These are phyloP conservation scores for Coelastrella sp. DNA, from an alignment of 139 green algal genomes.

Conservation along the genomic window DNA sequence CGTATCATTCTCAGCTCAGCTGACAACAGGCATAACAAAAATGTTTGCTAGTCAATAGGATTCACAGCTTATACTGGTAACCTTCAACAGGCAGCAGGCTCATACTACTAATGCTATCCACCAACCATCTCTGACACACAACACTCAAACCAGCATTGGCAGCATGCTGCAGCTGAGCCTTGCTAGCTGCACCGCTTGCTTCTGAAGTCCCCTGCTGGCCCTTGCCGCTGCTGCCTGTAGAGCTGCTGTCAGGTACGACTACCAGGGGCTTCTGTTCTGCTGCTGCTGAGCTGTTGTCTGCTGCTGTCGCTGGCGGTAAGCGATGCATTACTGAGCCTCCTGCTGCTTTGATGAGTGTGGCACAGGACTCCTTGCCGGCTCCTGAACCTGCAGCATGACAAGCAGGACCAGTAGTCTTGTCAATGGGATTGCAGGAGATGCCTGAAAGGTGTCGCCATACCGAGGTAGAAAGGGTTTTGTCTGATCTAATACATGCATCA, in stretches of 20 bases:
- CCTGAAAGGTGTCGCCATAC: no score
- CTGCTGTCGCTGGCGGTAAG: neutral
- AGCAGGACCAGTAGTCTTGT: neutral
- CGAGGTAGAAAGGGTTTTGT: no score
- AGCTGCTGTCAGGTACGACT: conserved; percentile 8
- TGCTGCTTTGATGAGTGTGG: conserved; percentile 15
- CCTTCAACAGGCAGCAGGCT: neutral
- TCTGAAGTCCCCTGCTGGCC: neutral
- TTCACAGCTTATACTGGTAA: neutral
- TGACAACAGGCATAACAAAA: no score
- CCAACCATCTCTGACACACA: conserved; percentile 7
- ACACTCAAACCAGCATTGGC: neutral
- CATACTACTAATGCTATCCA: conserved; percentile 29
- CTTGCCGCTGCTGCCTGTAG: neutral
- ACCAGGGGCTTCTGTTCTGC: neutral
- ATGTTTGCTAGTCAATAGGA: no score
- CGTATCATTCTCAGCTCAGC: no score
- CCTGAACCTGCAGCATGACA: neutral
- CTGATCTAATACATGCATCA: no score
- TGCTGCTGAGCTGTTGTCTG: neutral
- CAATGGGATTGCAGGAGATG: neutral
- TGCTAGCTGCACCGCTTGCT: neutral
- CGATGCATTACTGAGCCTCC: neutral
- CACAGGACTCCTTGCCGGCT: conserved; percentile 27
- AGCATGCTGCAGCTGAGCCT: conserved; percentile 19